Evolutionary conservation across 2,329 filamentous ascomycete species (phyloP).

Genomic region (Geosmithia morbida): DNA sequence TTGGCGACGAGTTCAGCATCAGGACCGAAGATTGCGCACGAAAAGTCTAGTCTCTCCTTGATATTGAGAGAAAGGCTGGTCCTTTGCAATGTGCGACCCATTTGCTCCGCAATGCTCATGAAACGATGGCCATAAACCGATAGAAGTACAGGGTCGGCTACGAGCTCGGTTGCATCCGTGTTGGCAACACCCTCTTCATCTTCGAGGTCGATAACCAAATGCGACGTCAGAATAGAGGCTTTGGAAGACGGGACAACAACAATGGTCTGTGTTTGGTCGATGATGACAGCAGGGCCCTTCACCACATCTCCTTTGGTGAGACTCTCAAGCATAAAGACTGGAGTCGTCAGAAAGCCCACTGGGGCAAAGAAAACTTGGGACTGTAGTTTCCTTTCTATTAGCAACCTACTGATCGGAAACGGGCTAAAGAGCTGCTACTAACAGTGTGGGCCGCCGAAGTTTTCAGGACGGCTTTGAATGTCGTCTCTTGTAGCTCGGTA

Average conservation of each 20-base stretch:
- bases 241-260: slow-evolving; percentile 1
- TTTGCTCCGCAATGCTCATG: slow-evolving; percentile 72
- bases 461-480: background rate
- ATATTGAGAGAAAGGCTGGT: slow-evolving; percentile 65
- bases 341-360: slow-evolving; percentile 59
- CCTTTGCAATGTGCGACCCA: slow-evolving; percentile 65
- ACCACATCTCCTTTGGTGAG: slow-evolving; percentile 22
- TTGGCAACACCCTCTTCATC: slow-evolving; percentile 7
- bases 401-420: slow-evolving; percentile 1
- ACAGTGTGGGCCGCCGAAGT: too few relatives aligned
- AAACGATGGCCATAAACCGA: slow-evolving; percentile 66
- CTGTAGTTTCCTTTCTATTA: too few relatives aligned
- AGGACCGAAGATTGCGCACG: slow-evolving; percentile 61
- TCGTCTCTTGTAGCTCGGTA: too few relatives aligned
- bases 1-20: slow-evolving; percentile 61
- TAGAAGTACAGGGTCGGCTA: slow-evolving; percentile 56
- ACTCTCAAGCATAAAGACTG: slow-evolving; percentile 1
- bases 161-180: slow-evolving; percentile 6
- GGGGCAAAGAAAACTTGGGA: too few relatives aligned
- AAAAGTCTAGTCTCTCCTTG: slow-evolving; percentile 67
- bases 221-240: slow-evolving; percentile 1
- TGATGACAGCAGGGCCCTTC: slow-evolving; percentile 2
- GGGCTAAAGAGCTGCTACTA: slow-evolving; percentile 40
- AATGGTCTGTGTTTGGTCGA: slow-evolving; percentile 3
- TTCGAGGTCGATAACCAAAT: slow-evolving; percentile 4